Evolutionary conservation across 192 early-diverging fungal species (phyloP), one percentile per base, ranked within the genome.

Genomic region (Mortierella claussenii): DNA sequence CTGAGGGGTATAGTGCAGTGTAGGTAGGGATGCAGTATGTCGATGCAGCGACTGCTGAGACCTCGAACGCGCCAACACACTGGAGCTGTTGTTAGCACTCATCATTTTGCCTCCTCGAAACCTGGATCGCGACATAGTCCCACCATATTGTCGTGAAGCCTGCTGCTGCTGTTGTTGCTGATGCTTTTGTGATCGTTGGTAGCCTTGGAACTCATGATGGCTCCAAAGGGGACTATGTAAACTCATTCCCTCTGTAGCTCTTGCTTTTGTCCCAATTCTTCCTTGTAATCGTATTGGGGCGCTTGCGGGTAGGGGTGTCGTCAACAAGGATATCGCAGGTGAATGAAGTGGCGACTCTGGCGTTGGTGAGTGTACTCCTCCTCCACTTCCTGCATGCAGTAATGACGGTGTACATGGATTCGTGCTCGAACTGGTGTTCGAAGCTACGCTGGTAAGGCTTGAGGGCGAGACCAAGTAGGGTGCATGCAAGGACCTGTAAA

Each of bases 391-490:
- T 21, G 7, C 45, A 13, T 27, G 6, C 24, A 2, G 62, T 46
- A 6, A 37, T 37, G 1, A 53, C 3, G 5, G 54, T 46, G 1
- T n/a, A n/a, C n/a, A n/a, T n/a, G 55, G 21, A n/a, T 23, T 24
- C 26, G 55, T 55, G 10, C 42, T 30, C 20, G 23, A 45, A 18
- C 62, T 64, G 18, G 49, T 28, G 44, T 12, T 59, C 8, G 58
- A 54, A 0, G 33, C 32, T 2, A 53, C 26, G 13, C 57, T 60
- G 44, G 37, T 45, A 37, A 32, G 61, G 36, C 60, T 57, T 9
- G 53, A 50, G 23, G 69, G 69, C 1, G 69, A 73, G 8, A 65
- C 43, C 6, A 61, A 23, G n/a, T 69, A 69, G 0, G 68, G 69
- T 2, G 60, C 69, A 53, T 63, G 55, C 10, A 73, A 9, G 17